Evolutionary conservation across 495 filamentous ascomycete genomes (phyloP).

Genomic region (Xanthoparmelia taractica): DNA sequence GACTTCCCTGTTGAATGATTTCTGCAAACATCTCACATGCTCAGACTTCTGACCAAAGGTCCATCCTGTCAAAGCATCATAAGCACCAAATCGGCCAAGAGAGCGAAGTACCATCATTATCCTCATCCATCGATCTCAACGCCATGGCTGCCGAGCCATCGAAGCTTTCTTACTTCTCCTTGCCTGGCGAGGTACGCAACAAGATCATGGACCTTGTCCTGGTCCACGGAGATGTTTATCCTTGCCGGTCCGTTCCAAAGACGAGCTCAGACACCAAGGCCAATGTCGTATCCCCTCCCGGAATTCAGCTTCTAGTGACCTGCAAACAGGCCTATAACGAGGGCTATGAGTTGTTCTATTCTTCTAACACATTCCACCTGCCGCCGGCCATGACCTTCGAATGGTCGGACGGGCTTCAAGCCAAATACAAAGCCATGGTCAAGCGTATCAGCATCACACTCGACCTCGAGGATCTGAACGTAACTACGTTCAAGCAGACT

Average conservation of each 20-base stretch:
- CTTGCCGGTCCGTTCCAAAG: background rate
- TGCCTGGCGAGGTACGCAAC: slow-evolving; percentile 9
- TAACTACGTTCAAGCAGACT: background rate
- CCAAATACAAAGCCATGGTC: slow-evolving; percentile 6
- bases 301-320: slow-evolving; percentile 8
- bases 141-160: background rate
- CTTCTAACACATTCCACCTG: slow-evolving; percentile 3
- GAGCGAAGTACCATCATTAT: background rate
- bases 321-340: slow-evolving; percentile 2
- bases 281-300: background rate
- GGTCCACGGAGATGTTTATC: background rate
- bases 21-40: background rate
- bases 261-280: background rate
- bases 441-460: background rate
- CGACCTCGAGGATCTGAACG: background rate
- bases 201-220: slow-evolving; percentile 5
- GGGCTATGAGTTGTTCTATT: slow-evolving; percentile 2
- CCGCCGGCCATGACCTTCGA: background rate
- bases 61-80: background rate
- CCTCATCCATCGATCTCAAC: background rate
- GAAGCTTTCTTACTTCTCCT: background rate
- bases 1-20: background rate
- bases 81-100: background rate
- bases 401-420: background rate
- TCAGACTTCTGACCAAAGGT: background rate